These are phyloP conservation scores for Rubia tinctorum DNA, from an alignment of 305 asterid genomes.

Conservation along the genomic window DNA sequence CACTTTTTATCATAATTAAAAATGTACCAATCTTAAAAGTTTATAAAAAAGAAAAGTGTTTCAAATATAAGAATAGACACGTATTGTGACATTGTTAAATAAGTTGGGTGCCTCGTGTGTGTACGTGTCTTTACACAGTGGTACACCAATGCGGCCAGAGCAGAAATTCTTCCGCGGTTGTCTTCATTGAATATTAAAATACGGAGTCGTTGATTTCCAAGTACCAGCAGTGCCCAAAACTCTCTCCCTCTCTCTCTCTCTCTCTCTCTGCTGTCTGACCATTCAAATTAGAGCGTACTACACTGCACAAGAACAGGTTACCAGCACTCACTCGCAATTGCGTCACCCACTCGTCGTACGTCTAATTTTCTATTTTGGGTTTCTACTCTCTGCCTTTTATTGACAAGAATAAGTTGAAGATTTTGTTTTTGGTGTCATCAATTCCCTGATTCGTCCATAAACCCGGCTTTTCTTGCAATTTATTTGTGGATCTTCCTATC, in stretches of 20 bases:
- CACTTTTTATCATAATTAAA: too few relatives aligned
- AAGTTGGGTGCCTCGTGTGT: neutral
- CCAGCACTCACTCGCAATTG: neutral
- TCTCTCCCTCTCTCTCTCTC: neutral
- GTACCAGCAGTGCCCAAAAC: conserved; percentile 1
- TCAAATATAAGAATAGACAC: too few relatives aligned
- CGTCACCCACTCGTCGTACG: neutral
- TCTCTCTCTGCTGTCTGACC: neutral
- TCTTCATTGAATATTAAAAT: neutral
- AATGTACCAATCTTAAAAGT: too few relatives aligned
- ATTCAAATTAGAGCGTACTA: neutral
- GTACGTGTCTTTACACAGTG: conserved; percentile 1
- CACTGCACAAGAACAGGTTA: neutral
- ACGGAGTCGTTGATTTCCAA: neutral
- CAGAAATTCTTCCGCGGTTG: conserved; percentile 1
- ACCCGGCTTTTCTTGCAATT: neutral
- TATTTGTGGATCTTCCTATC: conserved; percentile 17
- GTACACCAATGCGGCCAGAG: conserved; percentile 3
- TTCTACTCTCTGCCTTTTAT: neutral
- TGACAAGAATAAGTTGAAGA: neutral
- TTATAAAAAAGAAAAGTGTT: too few relatives aligned
- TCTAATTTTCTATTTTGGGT: neutral
- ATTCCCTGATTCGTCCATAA: neutral
- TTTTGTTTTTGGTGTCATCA: neutral
- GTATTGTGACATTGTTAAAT: too few relatives aligned